Evolutionary conservation across 352 stramenopile species (phyloP).

Genomic region (Phytophthora podocarpi): DNA sequence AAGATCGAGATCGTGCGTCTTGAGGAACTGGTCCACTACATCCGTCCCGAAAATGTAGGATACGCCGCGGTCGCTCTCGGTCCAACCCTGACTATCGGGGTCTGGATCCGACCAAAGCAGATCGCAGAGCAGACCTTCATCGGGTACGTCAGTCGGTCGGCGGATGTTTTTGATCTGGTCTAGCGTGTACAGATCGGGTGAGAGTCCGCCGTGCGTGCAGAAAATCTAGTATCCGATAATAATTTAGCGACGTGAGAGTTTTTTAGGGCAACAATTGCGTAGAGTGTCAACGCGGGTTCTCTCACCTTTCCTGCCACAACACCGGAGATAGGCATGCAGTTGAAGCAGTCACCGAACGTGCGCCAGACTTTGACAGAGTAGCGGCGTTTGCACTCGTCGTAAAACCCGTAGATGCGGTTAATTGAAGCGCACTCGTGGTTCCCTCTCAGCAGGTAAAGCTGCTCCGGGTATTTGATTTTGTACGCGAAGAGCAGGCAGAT

Average conservation of each 20-base stretch:
- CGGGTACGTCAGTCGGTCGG: constrained; percentile 82
- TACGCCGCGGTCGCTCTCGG: constrained; percentile 96
- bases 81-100: constrained; percentile 92
- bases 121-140: constrained; percentile 87
- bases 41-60: constrained; percentile 99
- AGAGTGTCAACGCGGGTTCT: background rate
- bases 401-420: constrained; percentile 99
- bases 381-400: constrained; percentile 97
- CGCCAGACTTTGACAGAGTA: constrained; percentile 95
- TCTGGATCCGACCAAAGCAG: constrained; percentile 90
- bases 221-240: constrained; percentile 84
- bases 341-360: constrained; percentile 98
- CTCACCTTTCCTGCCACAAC: constrained; percentile 94
- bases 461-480: constrained; percentile 99
- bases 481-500: constrained; percentile 98
- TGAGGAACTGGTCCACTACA: constrained; percentile 97
- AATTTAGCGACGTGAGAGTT: background rate
- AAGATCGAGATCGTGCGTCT: constrained; percentile 97
- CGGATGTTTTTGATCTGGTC: constrained; percentile 95
- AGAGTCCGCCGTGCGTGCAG: constrained; percentile 95
- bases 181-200: constrained; percentile 96
- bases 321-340: constrained; percentile 97
- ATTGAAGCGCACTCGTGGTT: constrained; percentile 99
- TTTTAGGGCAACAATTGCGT: background rate
- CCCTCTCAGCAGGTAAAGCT: constrained; percentile 97